phyloP scores from a whole-genome alignment of 352 stramenopile species.

The Blastocystis sp. region DNA sequence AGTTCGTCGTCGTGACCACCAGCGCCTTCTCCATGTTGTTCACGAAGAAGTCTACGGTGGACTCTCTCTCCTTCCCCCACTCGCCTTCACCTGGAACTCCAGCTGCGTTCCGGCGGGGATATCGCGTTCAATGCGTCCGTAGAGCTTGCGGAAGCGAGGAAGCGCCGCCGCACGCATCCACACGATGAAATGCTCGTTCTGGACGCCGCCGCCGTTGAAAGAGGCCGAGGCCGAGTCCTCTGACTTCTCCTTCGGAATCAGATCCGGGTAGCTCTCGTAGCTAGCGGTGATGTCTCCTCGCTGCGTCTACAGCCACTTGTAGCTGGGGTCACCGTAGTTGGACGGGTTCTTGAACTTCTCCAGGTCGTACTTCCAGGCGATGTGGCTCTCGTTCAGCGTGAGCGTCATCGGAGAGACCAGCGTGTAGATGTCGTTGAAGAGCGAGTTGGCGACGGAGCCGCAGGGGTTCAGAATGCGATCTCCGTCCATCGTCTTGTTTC shows the following conservation, averaged over 20 bases:
- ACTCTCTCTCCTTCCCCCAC: neutral
- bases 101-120: slow-evolving; percentile 68
- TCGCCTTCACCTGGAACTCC: slow-evolving; percentile 1
- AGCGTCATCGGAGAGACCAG: slow-evolving; percentile 59
- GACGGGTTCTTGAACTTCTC: slow-evolving; percentile 78
- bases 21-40: slow-evolving; percentile 72
- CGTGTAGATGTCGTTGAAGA: slow-evolving; percentile 67
- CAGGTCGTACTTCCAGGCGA: slow-evolving; percentile 77
- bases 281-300: neutral
- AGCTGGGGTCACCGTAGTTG: slow-evolving; percentile 61
- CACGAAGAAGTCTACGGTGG: slow-evolving; percentile 38
- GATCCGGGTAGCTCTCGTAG: slow-evolving; percentile 45
- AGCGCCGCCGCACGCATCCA: slow-evolving; percentile 96
- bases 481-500: slow-evolving; percentile 39
- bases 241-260: slow-evolving; percentile 42
- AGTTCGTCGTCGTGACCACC: slow-evolving; percentile 84
- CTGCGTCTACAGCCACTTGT: slow-evolving; percentile 61
- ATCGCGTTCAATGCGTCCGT: slow-evolving; percentile 85
- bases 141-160: slow-evolving; percentile 98
- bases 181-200: slow-evolving; percentile 98
- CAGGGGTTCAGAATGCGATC: slow-evolving; percentile 68
- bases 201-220: slow-evolving; percentile 36
- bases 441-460: slow-evolving; percentile 74
- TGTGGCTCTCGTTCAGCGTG: slow-evolving; percentile 69
- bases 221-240: slow-evolving; percentile 32